phyloP scores from a whole-genome alignment of 164 flowering plant genomes.

The Warburgia ugandensis region DNA sequence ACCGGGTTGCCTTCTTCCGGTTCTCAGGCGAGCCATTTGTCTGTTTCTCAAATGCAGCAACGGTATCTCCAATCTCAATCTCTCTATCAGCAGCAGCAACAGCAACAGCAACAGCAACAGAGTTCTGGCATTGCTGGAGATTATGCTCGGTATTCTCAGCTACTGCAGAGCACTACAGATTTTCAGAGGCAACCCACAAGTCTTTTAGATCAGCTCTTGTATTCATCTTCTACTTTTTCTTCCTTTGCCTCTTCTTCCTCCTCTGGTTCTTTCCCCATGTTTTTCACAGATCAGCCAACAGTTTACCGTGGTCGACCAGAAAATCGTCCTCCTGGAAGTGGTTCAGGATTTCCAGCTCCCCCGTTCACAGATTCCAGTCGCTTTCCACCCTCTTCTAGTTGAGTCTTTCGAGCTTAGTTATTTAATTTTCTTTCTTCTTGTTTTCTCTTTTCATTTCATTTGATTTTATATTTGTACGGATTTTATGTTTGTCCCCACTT shows the following conservation, averaged over 20 bases:
- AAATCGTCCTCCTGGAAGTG: neutral
- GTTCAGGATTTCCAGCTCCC: neutral
- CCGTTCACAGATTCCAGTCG: neutral
- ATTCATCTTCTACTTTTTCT: slow-evolving; percentile 5
- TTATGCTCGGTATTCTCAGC: slow-evolving; percentile 47
- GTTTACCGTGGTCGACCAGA: neutral
- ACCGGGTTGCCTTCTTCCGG: slow-evolving; percentile 12
- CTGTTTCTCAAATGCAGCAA: slow-evolving; percentile 3
- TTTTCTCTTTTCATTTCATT: neutral
- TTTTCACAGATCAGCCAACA: neutral
- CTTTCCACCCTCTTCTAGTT: neutral
- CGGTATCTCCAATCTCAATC: slow-evolving; percentile 7
- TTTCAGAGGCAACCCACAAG: slow-evolving; percentile 18
- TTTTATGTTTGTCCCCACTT: too few species aligned
- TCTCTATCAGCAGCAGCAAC: neutral
- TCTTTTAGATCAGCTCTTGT: slow-evolving; percentile 25
- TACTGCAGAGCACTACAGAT: slow-evolving; percentile 37
- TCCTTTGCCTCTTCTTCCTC: slow-evolving; percentile 12
- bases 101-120: slow-evolving; percentile 9
- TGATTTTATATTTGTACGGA: too few species aligned
- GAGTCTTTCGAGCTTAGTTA: neutral
- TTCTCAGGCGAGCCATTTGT: slow-evolving; percentile 20
- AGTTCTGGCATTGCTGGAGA: slow-evolving; percentile 25
- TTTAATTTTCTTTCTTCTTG: neutral
- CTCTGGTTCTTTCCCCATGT: neutral